Percentiles rank a stretch among this genome's conserved stretches.
phyloP scores from a whole-genome alignment of 768 basidiomycete genomes.

The Lactifluus volemus region DNA sequence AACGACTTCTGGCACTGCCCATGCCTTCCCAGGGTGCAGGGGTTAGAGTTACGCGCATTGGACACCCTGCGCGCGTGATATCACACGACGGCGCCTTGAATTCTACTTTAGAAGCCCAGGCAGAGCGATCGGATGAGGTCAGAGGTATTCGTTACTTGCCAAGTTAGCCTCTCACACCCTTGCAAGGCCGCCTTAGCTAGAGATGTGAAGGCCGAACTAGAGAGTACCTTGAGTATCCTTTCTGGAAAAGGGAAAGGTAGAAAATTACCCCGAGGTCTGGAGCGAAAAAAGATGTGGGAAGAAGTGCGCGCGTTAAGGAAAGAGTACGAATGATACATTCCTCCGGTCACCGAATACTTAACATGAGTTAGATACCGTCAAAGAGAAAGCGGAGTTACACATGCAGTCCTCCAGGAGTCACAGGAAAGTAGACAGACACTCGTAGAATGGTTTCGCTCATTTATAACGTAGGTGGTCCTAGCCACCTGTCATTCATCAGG shows the following conservation, averaged over 20 bases:
- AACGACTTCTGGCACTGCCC: constrained; percentile 66
- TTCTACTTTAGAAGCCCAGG: constrained; percentile 64
- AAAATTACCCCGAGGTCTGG: constrained; percentile 58
- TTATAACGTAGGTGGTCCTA: constrained; percentile 59
- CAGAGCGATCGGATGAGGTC: constrained; percentile 64
- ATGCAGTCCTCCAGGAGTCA: constrained; percentile 68
- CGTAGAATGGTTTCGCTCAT: not conserved
- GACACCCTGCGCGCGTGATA: constrained; percentile 93
- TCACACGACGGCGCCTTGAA: constrained; percentile 56
- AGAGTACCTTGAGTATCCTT: constrained; percentile 54
- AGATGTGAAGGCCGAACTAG: constrained; percentile 85
- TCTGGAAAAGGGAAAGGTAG: constrained; percentile 67
- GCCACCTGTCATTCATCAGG: constrained; percentile 95
- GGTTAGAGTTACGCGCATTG: constrained; percentile 75
- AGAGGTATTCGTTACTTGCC: not conserved
- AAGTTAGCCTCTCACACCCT: not conserved
- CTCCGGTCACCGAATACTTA: not conserved
- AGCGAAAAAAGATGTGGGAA: constrained; percentile 80
- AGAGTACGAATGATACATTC: constrained; percentile 48
- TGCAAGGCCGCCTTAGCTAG: constrained; percentile 67
- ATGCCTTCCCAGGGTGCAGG: constrained; percentile 38
- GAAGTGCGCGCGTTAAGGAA: constrained; percentile 81
- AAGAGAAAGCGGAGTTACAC: constrained; percentile 78
- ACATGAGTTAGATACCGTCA: constrained; percentile 63
- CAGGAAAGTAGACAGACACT: constrained; percentile 38